These are phyloP conservation scores for Neostapfia colusana DNA, from an alignment of 176 grass and related monocot genomes.

Conservation along the genomic window DNA sequence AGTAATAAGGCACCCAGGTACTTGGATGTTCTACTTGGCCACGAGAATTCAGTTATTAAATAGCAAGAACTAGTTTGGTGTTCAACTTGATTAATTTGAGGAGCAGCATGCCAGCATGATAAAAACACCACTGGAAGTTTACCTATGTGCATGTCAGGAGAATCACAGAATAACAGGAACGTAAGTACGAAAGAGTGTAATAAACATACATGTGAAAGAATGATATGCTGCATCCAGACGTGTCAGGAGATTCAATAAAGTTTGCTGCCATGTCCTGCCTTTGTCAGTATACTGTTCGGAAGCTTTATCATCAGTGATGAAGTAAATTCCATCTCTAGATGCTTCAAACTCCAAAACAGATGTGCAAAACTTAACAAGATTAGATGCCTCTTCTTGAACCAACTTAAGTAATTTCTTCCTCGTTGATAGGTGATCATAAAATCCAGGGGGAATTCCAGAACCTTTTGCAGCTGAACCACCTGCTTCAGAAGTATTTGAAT, in stretches of 20 bases:
- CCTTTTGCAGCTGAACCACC: constrained; percentile 44
- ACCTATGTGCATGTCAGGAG: constrained; percentile 9
- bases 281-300: constrained; percentile 62
- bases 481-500: constrained; percentile 56
- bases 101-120: constrained; percentile 8
- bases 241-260: constrained; percentile 70
- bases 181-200: constrained; percentile 11
- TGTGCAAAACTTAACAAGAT: constrained; percentile 73
- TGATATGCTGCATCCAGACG: constrained; percentile 73
- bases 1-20: not conserved
- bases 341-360: constrained; percentile 91
- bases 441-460: constrained; percentile 79
- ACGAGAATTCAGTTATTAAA: constrained; percentile 2
- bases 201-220: constrained; percentile 80
- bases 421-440: constrained; percentile 80
- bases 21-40: not conserved
- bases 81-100: constrained; percentile 21
- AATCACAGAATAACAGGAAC: constrained; percentile 25
- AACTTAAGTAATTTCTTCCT: constrained; percentile 70
- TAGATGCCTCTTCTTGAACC: constrained; percentile 68
- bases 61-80: constrained; percentile 5
- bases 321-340: constrained; percentile 84
- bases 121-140: constrained; percentile 4
- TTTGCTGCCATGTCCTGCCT: constrained; percentile 77
- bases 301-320: constrained; percentile 60